phyloP scores from a whole-genome alignment of 495 filamentous ascomycete species.

The Lineolata rhizophorae region DNA sequence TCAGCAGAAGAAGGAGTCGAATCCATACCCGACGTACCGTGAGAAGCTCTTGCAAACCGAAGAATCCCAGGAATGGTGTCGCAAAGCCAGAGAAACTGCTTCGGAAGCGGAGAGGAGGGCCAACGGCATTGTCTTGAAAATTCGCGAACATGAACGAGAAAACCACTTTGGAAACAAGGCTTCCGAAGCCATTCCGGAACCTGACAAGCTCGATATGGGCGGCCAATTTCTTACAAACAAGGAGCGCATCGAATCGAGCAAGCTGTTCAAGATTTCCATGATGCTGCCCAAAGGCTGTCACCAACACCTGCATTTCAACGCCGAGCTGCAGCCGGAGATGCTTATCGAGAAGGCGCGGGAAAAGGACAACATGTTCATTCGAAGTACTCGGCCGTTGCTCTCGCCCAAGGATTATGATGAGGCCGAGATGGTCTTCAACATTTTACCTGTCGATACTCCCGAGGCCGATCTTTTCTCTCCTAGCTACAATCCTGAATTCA shows the following conservation, averaged over 20 bases:
- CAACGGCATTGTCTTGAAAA: conserved; percentile 9
- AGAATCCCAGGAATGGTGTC: background rate
- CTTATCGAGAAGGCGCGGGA: conserved; percentile 10
- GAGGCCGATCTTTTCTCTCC: conserved; percentile 11
- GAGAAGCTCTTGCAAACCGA: background rate
- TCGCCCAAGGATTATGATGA: conserved; percentile 5
- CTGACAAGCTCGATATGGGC: conserved; percentile 16
- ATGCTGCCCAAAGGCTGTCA: conserved; percentile 16
- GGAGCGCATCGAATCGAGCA: conserved; percentile 14
- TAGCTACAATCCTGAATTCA: conserved; percentile 10
- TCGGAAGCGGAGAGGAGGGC: conserved; percentile 2
- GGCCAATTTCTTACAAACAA: conserved; percentile 19
- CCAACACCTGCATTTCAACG: conserved; percentile 20
- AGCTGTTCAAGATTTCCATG: conserved; percentile 12
- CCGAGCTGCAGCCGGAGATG: conserved; percentile 14
- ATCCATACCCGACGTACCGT: too few relatives aligned
- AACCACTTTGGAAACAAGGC: conserved; percentile 15
- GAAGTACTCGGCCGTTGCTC: conserved; percentile 11
- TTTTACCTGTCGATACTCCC: conserved; percentile 7
- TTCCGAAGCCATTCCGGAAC: conserved; percentile 13
- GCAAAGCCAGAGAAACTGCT: background rate
- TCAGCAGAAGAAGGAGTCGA: too few relatives aligned
- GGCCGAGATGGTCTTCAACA: conserved; percentile 18
- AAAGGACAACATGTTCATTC: conserved; percentile 15
- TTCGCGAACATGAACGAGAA: conserved; percentile 16